These are phyloP conservation scores for Pyrus betulifolia DNA, from an alignment of 306 rosid genomes.

Conservation along the genomic window DNA sequence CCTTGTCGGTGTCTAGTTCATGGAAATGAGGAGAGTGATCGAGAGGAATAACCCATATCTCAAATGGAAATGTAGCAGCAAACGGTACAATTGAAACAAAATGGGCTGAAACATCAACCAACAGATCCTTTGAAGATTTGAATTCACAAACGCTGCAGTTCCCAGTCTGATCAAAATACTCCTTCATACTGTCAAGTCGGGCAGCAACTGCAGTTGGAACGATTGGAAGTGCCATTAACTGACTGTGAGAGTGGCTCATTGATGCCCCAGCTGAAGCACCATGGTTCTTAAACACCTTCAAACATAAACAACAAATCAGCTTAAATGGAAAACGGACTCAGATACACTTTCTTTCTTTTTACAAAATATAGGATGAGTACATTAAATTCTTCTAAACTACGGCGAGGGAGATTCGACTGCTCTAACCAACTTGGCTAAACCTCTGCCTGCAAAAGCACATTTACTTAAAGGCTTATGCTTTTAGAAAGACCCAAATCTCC, in stretches of 20 bases:
- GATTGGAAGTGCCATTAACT: conserved; percentile 69
- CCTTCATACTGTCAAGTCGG: conserved; percentile 50
- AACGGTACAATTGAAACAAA: conserved; percentile 60
- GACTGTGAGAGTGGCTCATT: conserved; percentile 80
- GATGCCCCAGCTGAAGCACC: conserved; percentile 90
- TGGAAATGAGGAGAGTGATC: conserved; percentile 68
- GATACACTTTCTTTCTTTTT: too few relatives aligned
- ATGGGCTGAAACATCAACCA: conserved; percentile 48
- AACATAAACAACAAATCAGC: not conserved
- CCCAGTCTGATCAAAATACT: conserved; percentile 41
- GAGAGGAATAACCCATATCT: conserved; percentile 81
- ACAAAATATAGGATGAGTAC: too few relatives aligned
- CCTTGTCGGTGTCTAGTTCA: conserved; percentile 53
- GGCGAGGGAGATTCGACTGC: too few relatives aligned
- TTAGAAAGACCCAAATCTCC: not conserved
- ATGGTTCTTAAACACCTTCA: conserved; percentile 75
- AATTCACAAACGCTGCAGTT: conserved; percentile 59
- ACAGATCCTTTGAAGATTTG: conserved; percentile 30
- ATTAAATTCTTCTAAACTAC: too few relatives aligned
- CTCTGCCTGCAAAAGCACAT: too few relatives aligned
- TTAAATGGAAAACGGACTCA: not conserved
- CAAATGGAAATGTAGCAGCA: conserved; percentile 77
- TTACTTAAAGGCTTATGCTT: not conserved
- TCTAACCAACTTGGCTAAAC: too few relatives aligned
- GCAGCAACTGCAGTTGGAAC: conserved; percentile 58